phyloP scores from a whole-genome alignment of 345 rosid species.

The Lepidium africanum region DNA sequence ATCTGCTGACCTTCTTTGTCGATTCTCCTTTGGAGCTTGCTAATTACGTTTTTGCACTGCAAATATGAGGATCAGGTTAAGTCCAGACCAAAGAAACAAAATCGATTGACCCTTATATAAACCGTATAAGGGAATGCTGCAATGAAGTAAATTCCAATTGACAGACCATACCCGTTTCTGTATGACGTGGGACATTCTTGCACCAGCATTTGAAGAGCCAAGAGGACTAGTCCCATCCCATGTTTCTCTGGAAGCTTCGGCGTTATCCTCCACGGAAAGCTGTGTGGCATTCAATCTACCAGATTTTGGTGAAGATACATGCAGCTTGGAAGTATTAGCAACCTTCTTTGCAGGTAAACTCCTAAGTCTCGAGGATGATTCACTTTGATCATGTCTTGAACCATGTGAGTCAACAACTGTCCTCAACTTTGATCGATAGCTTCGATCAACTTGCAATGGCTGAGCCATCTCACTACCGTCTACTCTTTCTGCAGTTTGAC shows the following conservation, averaged over 20 bases:
- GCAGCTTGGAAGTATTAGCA: conserved; percentile 59
- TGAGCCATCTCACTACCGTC: conserved; percentile 52
- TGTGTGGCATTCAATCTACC: conserved; percentile 52
- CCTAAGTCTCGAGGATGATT: conserved; percentile 50
- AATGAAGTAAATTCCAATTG: not conserved
- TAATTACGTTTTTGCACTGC: conserved; percentile 86
- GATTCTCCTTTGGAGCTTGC: conserved; percentile 87
- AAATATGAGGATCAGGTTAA: not conserved
- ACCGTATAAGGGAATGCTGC: not conserved
- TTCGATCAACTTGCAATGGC: conserved; percentile 52
- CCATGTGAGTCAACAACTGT: conserved; percentile 43
- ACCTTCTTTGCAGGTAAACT: conserved; percentile 59
- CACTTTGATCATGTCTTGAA: conserved; percentile 63
- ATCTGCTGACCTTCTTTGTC: conserved; percentile 94
- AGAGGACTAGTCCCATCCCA: conserved; percentile 58
- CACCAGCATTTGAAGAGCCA: conserved; percentile 46
- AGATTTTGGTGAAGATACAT: conserved; percentile 60
- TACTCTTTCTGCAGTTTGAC: conserved; percentile 59
- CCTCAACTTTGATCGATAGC: conserved; percentile 57
- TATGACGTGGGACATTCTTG: conserved; percentile 65
- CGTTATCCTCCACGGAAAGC: conserved; percentile 43
- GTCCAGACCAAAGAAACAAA: conserved; percentile 5
- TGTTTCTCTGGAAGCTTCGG: conserved; percentile 52
- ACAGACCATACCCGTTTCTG: conserved; percentile 70
- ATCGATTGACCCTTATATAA: not conserved